phyloP scores from a whole-genome alignment of 106 monocot genomes.

The Phalaenopsis aphrodite region DNA sequence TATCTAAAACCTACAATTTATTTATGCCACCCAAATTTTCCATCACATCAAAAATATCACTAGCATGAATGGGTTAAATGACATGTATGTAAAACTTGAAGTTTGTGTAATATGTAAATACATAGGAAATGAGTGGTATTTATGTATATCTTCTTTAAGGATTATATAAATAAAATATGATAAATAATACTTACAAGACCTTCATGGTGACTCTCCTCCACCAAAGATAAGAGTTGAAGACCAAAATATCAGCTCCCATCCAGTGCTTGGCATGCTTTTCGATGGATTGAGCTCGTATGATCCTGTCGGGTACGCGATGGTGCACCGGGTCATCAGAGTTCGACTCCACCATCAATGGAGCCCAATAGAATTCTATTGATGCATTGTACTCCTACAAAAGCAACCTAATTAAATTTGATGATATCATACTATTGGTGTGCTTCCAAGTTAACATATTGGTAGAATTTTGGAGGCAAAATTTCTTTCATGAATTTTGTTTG shows the following conservation, averaged over 20 bases:
- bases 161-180: too few species aligned
- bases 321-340: conserved; percentile 53
- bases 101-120: too few species aligned
- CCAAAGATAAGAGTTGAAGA: conserved; percentile 63
- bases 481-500: neutral
- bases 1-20: too few species aligned
- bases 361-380: conserved; percentile 50
- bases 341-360: conserved; percentile 45
- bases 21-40: too few species aligned
- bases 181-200: conserved; percentile 47
- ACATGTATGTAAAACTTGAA: too few species aligned
- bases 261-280: conserved; percentile 50
- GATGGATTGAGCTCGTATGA: conserved; percentile 34
- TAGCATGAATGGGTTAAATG: too few species aligned
- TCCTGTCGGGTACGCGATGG: conserved; percentile 42
- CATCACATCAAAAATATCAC: too few species aligned
- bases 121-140: too few species aligned
- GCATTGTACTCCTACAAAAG: conserved; percentile 38
- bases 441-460: neutral
- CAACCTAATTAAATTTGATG: neutral
- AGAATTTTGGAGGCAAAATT: neutral
- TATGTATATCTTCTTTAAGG: too few species aligned
- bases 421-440: neutral
- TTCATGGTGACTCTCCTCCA: conserved; percentile 54
- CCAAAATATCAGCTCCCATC: conserved; percentile 39